Conservation (phyloP, 2,329 filamentous ascomycete genomes). For the Arthrinium phaeospermum region DNA sequence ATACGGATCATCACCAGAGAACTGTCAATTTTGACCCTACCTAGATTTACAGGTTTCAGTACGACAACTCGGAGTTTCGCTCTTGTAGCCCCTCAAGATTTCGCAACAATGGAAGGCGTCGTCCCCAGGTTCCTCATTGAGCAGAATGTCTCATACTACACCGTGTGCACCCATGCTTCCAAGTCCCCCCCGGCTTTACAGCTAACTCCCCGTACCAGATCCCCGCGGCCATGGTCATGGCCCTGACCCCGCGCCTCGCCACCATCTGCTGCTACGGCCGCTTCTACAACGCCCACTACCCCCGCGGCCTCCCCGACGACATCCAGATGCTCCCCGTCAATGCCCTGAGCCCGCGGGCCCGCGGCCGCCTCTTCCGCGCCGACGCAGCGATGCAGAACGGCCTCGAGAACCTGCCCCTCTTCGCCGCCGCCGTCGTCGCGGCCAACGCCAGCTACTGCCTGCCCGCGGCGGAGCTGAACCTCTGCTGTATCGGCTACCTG, state of each 20-base stretch:
- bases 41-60: not conserved
- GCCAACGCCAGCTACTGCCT: conserved; percentile 35
- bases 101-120: not conserved
- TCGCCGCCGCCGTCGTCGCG: conserved; percentile 37
- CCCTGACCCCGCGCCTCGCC: not conserved
- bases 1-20: too few species aligned
- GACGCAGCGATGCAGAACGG: conserved; percentile 36
- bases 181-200: accelerated
- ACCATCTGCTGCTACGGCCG: not conserved
- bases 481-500: conserved; percentile 32
- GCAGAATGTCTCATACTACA: conserved; percentile 3
- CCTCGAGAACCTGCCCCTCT: conserved; percentile 38
- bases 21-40: too few species aligned
- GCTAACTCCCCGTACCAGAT: not conserved
- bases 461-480: conserved; percentile 30
- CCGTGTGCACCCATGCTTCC: not conserved
- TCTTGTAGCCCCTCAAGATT: too few species aligned
- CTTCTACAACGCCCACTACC: not conserved
- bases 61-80: too few species aligned
- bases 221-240: not conserved
- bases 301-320: not conserved
- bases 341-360: not conserved
- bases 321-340: not conserved
- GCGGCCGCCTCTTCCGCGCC: conserved; percentile 30
- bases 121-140: not conserved